phyloP scores from a whole-genome alignment of 192 early-diverging fungal species.

The Coemansia sp. region DNA sequence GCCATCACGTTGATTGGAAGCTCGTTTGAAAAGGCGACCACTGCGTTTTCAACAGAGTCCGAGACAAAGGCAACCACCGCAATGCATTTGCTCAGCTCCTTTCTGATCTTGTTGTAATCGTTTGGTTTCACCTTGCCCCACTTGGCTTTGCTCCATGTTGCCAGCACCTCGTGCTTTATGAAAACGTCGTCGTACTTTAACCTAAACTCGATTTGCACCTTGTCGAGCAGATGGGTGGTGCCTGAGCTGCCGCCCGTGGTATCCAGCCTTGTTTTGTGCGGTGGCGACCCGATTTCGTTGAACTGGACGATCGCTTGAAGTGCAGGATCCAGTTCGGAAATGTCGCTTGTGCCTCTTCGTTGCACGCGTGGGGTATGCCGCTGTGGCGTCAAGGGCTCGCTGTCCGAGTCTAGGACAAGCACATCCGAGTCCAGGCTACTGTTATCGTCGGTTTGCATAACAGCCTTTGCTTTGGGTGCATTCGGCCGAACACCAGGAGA shows the following conservation, averaged over 20 bases:
- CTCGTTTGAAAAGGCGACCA: constrained; percentile 30
- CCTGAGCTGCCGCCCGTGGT: neutral
- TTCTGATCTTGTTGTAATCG: constrained; percentile 7
- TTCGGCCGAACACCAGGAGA: neutral
- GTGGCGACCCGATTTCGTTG: neutral
- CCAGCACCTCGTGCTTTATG: constrained; percentile 22
- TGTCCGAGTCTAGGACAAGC: constrained; percentile 21
- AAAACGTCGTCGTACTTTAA: constrained; percentile 36
- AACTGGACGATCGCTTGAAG: constrained; percentile 30
- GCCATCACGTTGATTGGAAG: constrained; percentile 34
- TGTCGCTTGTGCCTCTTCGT: neutral
- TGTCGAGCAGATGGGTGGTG: constrained; percentile 8
- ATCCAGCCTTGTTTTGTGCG: neutral
- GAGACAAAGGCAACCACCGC: constrained; percentile 35
- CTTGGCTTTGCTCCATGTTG: constrained; percentile 22
- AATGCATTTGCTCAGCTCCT: constrained; percentile 27
- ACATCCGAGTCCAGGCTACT: neutral
- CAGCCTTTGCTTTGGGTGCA: neutral
- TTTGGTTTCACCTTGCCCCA: constrained; percentile 20
- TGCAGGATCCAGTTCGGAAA: constrained; percentile 53
- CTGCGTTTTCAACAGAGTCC: constrained; percentile 27
- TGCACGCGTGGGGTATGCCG: neutral
- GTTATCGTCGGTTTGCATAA: neutral
- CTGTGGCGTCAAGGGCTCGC: neutral
- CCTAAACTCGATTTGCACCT: constrained; percentile 41